These are phyloP conservation scores for Chrysanthemum lavandulifolium DNA, from an alignment of 129 eudicot genomes.

Conservation along the genomic window DNA sequence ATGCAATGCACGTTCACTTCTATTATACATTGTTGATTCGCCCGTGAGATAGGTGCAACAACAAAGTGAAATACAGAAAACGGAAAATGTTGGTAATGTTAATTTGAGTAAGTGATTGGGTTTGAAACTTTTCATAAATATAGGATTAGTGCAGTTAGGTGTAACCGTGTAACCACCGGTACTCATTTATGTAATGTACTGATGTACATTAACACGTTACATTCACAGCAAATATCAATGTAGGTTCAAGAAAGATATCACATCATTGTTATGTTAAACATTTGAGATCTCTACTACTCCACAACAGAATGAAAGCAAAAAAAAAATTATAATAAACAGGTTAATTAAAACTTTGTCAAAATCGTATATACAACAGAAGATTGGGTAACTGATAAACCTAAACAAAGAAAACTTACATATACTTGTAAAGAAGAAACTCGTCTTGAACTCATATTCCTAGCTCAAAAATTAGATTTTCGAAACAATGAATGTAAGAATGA, in stretches of 20 bases:
- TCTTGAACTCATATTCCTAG: conserved; percentile 36
- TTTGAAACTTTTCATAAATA: no score
- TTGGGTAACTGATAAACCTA: conserved; percentile 20
- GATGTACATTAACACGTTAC: no score
- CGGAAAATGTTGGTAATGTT: no score
- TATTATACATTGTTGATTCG: no score
- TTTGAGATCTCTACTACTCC: background rate
- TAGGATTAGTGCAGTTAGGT: no score
- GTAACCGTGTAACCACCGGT: no score
- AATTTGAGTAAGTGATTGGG: no score
- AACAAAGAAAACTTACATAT: background rate
- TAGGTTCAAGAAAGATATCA: background rate
- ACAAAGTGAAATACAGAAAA: no score
- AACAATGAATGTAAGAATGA: conserved; percentile 42
- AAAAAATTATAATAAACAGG: conserved; percentile 18
- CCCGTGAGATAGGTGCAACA: no score
- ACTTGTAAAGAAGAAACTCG: conserved; percentile 21
- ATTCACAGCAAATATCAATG: no score
- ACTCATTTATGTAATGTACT: no score
- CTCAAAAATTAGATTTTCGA: conserved; percentile 33
- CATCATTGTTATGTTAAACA: background rate
- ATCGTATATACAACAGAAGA: conserved; percentile 38
- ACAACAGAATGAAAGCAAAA: background rate
- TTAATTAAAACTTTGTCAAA: conserved; percentile 29
- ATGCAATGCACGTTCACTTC: no score